These are phyloP conservation scores for Trichoderma asperellum DNA, from an alignment of 2,329 filamentous ascomycete genomes.

Conservation along the genomic window DNA sequence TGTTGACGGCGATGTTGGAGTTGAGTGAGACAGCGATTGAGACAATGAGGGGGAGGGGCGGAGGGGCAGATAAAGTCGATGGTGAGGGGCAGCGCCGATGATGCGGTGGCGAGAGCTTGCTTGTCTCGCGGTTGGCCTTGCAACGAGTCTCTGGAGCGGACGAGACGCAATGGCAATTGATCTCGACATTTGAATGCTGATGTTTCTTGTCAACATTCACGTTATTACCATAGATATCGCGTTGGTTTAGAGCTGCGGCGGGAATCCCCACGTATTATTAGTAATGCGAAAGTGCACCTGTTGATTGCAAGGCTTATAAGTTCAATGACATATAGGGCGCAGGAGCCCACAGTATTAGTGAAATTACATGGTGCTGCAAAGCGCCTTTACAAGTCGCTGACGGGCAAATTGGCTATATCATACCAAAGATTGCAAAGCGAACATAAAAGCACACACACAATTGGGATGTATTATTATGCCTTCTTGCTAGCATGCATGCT, in stretches of 20 bases:
- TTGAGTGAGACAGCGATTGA: not conserved
- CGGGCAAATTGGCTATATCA: too few species aligned
- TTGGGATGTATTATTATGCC: too few species aligned
- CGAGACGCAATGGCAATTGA: slow-evolving; percentile 11
- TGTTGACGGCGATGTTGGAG: not conserved
- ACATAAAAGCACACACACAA: too few species aligned
- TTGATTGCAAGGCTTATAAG: not conserved
- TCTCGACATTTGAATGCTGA: not conserved
- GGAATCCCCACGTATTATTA: not conserved
- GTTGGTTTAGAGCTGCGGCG: not conserved
- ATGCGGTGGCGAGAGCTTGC: not conserved
- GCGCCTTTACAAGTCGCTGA: too few species aligned
- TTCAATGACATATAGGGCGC: not conserved
- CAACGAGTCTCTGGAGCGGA: not conserved
- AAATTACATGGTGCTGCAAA: too few species aligned
- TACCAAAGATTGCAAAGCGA: too few species aligned
- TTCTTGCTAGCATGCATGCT: too few species aligned
- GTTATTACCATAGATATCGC: not conserved
- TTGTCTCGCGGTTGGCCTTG: not conserved
- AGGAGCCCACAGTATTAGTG: not conserved
- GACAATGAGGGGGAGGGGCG: slow-evolving; percentile 2
- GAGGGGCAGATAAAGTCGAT: slow-evolving; percentile 17
- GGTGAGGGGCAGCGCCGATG: slow-evolving; percentile 10
- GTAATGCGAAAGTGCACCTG: not conserved
- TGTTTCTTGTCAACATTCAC: not conserved